phyloP scores from a whole-genome alignment of 1,284 basidiomycete species.

The Cutaneotrichosporon sp. region DNA sequence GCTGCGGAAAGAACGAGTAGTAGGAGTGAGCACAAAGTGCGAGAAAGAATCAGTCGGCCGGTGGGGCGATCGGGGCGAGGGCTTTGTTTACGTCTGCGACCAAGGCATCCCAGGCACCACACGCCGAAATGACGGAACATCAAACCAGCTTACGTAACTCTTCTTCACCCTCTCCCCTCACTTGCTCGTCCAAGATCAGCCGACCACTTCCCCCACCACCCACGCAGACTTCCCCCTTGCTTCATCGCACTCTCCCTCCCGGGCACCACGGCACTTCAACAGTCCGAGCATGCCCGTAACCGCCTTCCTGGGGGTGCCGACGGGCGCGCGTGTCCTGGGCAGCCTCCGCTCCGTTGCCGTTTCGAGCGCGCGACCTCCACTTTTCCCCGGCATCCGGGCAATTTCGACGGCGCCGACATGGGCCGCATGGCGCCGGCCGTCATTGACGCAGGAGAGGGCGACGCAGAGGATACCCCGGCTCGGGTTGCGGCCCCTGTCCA shows the following conservation, averaged over 20 bases:
- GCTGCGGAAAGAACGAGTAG: no score
- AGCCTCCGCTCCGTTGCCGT: background rate
- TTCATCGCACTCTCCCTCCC: background rate
- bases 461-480: background rate
- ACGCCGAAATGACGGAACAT: no score
- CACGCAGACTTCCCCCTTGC: background rate
- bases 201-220: background rate
- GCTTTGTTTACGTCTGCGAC: background rate
- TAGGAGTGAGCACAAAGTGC: background rate
- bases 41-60: background rate
- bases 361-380: background rate
- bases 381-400: background rate
- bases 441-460: no score
- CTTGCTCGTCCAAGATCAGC: background rate
- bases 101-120: background rate
- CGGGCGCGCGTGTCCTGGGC: constrained; percentile 7
- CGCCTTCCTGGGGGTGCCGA: constrained; percentile 15
- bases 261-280: background rate
- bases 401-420: background rate
- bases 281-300: constrained; percentile 15
- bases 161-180: no score
- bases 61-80: no score
- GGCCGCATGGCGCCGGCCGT: background rate
- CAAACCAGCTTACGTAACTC: no score
- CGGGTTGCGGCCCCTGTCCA: background rate